These are phyloP conservation scores for Hyphopichia homilentoma DNA, from an alignment of 805 yeast species.

Conservation along the genomic window DNA sequence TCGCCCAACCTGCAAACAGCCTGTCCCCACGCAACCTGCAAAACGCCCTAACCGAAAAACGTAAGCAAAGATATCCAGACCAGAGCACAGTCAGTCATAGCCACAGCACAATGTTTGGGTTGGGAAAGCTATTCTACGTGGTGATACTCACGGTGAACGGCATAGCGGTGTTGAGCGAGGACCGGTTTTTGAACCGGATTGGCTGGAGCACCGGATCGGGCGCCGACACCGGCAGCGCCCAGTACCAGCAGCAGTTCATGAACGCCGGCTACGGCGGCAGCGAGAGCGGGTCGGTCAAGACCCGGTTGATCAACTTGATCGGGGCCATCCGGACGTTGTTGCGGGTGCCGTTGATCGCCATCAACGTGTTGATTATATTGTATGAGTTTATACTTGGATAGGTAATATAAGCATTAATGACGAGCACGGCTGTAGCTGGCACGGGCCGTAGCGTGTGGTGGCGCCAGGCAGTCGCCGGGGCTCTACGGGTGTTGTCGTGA, in stretches of 20 bases:
- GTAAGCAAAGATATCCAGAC: not conserved
- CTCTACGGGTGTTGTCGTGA: no score
- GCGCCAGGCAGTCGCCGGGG: no score
- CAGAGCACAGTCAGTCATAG: no score
- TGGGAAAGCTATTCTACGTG: constrained; percentile 57
- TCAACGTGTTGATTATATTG: constrained; percentile 61
- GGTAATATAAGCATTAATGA: no score
- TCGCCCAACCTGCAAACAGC: not conserved
- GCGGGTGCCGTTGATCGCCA: constrained; percentile 68
- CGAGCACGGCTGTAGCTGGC: no score
- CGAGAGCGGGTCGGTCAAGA: constrained; percentile 36
- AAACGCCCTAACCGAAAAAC: not conserved
- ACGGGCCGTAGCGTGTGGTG: no score
- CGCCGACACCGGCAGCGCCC: constrained; percentile 13
- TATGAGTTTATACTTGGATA: constrained; percentile 71
- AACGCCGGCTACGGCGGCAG: constrained; percentile 50
- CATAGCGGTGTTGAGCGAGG: constrained; percentile 76
- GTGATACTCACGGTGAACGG: constrained; percentile 64
- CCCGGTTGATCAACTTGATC: constrained; percentile 60
- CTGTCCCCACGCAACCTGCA: not conserved
- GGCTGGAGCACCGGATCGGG: constrained; percentile 28
- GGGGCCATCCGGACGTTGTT: constrained; percentile 72
- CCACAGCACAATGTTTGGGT: constrained; percentile 46
- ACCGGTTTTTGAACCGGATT: constrained; percentile 66
- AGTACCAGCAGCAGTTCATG: constrained; percentile 17